These are phyloP conservation scores for Kondoa subrosea DNA, from an alignment of 768 basidiomycete species.

Conservation along the genomic window DNA sequence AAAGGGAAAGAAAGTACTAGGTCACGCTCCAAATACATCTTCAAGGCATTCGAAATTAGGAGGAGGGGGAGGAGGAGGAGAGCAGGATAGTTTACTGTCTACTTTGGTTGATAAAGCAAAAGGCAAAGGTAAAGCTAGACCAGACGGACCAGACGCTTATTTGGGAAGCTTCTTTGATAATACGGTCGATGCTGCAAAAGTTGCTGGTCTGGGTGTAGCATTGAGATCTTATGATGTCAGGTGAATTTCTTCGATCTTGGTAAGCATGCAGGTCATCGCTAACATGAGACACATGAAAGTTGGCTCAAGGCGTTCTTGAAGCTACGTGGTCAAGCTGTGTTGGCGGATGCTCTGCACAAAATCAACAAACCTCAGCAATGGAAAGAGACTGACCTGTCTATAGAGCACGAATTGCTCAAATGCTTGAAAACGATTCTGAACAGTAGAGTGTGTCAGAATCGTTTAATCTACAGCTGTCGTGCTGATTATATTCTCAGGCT, in stretches of 20 bases:
- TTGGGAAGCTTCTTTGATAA: constrained; percentile 76
- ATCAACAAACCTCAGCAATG: constrained; percentile 52
- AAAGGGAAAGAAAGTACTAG: constrained; percentile 44
- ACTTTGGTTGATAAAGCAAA: neutral
- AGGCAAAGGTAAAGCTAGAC: constrained; percentile 32
- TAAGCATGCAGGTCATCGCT: neutral
- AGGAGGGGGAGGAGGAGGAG: too few relatives aligned
- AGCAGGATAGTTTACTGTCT: neutral
- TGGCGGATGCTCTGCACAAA: constrained; percentile 59
- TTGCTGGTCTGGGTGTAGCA: constrained; percentile 50
- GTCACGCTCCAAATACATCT: too few relatives aligned
- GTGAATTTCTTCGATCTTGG: constrained; percentile 36
- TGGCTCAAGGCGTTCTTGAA: constrained; percentile 65
- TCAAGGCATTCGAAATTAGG: too few relatives aligned
- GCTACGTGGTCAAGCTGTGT: constrained; percentile 65
- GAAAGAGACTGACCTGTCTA: constrained; percentile 53
- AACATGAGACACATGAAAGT: constrained; percentile 35
- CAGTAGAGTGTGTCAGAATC: constrained; percentile 30
- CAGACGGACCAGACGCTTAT: constrained; percentile 73
- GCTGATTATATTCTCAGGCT: constrained; percentile 34
- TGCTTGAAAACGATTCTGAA: constrained; percentile 72
- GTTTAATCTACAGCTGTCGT: neutral
- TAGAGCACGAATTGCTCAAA: constrained; percentile 80
- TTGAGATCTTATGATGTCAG: constrained; percentile 65
- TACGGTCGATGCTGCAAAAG: constrained; percentile 65